phyloP scores from a whole-genome alignment of 2,329 filamentous ascomycete genomes.

The Colletotrichum godetiae region DNA sequence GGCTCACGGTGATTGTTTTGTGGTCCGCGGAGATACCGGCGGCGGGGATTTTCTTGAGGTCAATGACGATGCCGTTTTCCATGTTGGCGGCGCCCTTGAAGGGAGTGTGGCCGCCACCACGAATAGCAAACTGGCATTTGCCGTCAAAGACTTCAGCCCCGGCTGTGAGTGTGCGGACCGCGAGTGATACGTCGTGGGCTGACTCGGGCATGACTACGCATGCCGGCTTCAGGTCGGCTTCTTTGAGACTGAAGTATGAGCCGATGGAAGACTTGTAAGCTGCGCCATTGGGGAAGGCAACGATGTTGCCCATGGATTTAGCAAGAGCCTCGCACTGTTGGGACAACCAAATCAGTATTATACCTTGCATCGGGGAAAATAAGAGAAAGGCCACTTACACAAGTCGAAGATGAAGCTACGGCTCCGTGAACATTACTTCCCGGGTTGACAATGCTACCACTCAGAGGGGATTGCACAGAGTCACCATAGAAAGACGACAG shows the following conservation, averaged over 20 bases:
- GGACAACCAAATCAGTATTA: neutral
- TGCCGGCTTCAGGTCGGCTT: neutral
- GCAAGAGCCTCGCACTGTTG: conserved; percentile 4
- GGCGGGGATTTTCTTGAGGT: neutral
- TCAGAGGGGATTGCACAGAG: neutral
- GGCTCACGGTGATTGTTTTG: conserved; percentile 46
- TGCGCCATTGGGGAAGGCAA: neutral
- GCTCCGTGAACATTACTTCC: neutral
- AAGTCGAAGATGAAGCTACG: neutral
- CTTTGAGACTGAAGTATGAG: conserved; percentile 18
- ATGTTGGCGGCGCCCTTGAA: conserved; percentile 33
- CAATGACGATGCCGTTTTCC: conserved; percentile 19
- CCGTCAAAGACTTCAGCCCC: neutral
- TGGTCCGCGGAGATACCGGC: conserved; percentile 41
- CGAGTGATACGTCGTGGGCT: conserved; percentile 27
- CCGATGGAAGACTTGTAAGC: conserved; percentile 1
- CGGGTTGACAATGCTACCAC: neutral
- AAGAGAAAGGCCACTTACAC: neutral
- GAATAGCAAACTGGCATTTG: conserved; percentile 23
- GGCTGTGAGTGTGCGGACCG: neutral
- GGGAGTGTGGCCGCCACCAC: conserved; percentile 24
- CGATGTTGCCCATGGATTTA: neutral
- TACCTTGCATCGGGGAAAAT: no score
- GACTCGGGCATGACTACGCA: conserved; percentile 32
- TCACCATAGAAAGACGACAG: neutral